Evolutionary conservation across 176 grass and related monocot genomes (phyloP).

Genomic region (Aegilops longissima): DNA sequence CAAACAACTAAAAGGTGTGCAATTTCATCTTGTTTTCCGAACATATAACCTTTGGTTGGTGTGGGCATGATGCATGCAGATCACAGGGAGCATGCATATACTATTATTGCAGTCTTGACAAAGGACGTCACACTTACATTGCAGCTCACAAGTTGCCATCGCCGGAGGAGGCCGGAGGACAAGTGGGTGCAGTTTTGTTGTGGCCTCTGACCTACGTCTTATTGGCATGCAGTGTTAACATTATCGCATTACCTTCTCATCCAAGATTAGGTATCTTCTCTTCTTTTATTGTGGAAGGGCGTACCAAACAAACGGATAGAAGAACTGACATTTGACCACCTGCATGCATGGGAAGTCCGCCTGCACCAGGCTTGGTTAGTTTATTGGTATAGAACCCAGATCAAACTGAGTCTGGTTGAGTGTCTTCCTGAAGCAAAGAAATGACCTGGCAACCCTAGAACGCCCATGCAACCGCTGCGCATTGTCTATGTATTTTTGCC

Average conservation of each 20-base stretch:
- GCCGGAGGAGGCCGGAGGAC: neutral
- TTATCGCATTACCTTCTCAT: neutral
- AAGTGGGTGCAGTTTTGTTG: slow-evolving; percentile 9
- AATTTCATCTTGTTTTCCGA: neutral
- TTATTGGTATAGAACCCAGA: slow-evolving; percentile 36
- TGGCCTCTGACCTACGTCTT: slow-evolving; percentile 19
- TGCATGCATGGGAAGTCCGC: slow-evolving; percentile 16
- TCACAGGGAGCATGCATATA: neutral
- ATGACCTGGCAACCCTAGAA: slow-evolving; percentile 40
- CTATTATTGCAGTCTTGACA: neutral
- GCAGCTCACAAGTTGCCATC: slow-evolving; percentile 35
- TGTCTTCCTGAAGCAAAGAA: slow-evolving; percentile 37
- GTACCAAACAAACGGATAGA: slow-evolving; percentile 28
- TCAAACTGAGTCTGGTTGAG: slow-evolving; percentile 31
- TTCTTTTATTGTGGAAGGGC: slow-evolving; percentile 22
- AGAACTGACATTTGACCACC: slow-evolving; percentile 37
- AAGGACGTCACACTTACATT: neutral
- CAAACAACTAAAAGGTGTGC: neutral
- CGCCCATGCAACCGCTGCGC: slow-evolving; percentile 10
- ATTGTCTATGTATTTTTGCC: neutral
- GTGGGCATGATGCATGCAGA: neutral
- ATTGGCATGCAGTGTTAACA: neutral
- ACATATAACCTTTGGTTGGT: slow-evolving; percentile 5
- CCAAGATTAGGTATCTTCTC: neutral
- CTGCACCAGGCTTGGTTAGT: slow-evolving; percentile 38